Evolutionary conservation across 176 grass and related monocot genomes (phyloP).

Genomic region (Carex myosuroides): DNA sequence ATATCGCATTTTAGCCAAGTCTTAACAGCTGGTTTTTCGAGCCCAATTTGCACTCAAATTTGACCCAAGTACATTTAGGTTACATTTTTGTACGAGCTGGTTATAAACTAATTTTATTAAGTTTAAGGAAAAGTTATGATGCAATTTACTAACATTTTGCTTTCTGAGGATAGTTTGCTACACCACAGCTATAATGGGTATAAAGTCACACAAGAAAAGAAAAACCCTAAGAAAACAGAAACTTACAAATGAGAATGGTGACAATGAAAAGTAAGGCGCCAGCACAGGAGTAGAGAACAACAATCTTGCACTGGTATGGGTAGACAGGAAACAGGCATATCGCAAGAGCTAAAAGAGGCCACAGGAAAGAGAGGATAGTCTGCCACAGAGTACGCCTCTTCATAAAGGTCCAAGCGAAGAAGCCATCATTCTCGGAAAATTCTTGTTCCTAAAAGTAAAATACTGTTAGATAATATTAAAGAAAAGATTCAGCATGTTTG

Average conservation of each 20-base stretch:
- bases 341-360: conserved; percentile 90
- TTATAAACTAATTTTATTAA: neutral
- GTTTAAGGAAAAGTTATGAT: neutral
- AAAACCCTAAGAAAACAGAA: neutral
- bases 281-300: conserved; percentile 92
- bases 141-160: neutral
- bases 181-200: neutral
- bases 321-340: conserved; percentile 98
- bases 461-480: conserved; percentile 35
- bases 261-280: conserved; percentile 79
- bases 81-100: neutral
- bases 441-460: conserved; percentile 47
- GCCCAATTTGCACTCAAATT: neutral
- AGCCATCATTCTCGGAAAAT: conserved; percentile 88
- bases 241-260: conserved; percentile 75
- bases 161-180: neutral
- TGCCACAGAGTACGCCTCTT: conserved; percentile 94
- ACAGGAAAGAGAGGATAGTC: conserved; percentile 94
- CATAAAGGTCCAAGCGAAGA: conserved; percentile 98
- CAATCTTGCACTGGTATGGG: conserved; percentile 99
- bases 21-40: neutral
- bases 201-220: neutral
- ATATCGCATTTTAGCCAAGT: neutral
- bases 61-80: neutral
- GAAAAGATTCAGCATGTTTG: neutral